phyloP scores from a whole-genome alignment of 768 basidiomycete genomes.

The Kwoniella dejecticola region DNA sequence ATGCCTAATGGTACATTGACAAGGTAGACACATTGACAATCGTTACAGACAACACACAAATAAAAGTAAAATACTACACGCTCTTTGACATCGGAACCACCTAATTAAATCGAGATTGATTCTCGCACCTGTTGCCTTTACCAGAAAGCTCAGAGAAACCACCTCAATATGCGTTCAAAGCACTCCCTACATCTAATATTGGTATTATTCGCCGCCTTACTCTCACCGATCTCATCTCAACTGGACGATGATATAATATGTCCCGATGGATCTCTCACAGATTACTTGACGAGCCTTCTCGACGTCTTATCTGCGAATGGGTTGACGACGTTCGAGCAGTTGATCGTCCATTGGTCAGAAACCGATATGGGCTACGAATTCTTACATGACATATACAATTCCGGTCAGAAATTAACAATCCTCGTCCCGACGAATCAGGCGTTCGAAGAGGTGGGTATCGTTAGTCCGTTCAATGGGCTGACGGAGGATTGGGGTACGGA shows the following conservation, averaged over 20 bases:
- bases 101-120: background rate
- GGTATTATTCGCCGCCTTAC: too few relatives aligned
- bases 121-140: background rate
- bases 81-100: too few relatives aligned
- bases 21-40: too few relatives aligned
- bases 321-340: slow-evolving; percentile 41
- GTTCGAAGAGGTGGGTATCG: slow-evolving; percentile 32
- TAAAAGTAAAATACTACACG: too few relatives aligned
- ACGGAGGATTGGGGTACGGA: slow-evolving; percentile 21
- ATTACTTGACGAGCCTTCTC: slow-evolving; percentile 40
- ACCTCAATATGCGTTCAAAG: too few relatives aligned
- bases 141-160: background rate
- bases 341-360: slow-evolving; percentile 30
- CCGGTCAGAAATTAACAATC: slow-evolving; percentile 24
- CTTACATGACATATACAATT: slow-evolving; percentile 22
- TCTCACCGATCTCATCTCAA: too few relatives aligned
- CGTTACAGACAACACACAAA: too few relatives aligned
- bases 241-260: slow-evolving; percentile 36
- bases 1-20: too few relatives aligned
- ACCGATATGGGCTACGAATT: slow-evolving; percentile 37
- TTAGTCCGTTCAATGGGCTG: slow-evolving; percentile 25
- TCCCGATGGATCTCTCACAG: slow-evolving; percentile 26
- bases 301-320: slow-evolving; percentile 43
- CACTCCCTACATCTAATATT: too few relatives aligned
- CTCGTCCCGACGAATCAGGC: slow-evolving; percentile 45